Base-by-base conservation (phyloP, 768 basidiomycete species). In the Xerocomus brunneocitrinus region DNA sequence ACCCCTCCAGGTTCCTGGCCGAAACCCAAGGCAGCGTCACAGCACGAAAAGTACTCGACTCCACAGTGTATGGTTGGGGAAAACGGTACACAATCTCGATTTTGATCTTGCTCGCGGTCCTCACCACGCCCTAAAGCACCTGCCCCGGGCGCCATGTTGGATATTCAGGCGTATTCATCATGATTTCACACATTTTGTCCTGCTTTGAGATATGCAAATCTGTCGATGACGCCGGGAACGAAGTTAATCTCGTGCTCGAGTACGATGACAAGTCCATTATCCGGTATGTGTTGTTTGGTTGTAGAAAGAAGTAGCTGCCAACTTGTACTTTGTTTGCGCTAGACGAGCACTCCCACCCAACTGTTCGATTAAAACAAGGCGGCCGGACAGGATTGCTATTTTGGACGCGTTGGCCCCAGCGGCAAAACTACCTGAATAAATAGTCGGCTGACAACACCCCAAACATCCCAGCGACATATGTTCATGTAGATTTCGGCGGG, bases 201-300 rank as follows among this genome's bases (percentile, higher is more conserved):
- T 50, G 49, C 42, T 50, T 50, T 25, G 42, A 50, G 22, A 43
- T 50, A 3, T 10, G 24, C 31, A 50, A 50, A 30, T 27, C 31
- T 12, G 22, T 42, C 2, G 41, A 43, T 27, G 41, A 43, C 5
- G 32, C 32, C 6, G 49, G 49, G 13, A 34, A 50, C 22, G 49
- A 42, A 31, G 24, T 27, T 3, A 32, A 50, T 4, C 32, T 39
- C 8, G 31, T 9, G 8, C 12, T 43, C 7, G 22, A 35, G 14
- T 42, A 34, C 16, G 31, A 19, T 1, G 8, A 27, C 41, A 34
- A 24, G 0, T 16, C 16, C 16, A 8, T 50, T n/a, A 4, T 43
- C 10, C 31, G 48, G 48, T 40, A 39, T 38, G 25, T 31, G 28
- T 31, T 9, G 5, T 19, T 44, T 8, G 43, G 0, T 44, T n/a